Evolutionary conservation across 768 basidiomycete genomes (phyloP).

Genomic region (Strobilomyces dryophilus): DNA sequence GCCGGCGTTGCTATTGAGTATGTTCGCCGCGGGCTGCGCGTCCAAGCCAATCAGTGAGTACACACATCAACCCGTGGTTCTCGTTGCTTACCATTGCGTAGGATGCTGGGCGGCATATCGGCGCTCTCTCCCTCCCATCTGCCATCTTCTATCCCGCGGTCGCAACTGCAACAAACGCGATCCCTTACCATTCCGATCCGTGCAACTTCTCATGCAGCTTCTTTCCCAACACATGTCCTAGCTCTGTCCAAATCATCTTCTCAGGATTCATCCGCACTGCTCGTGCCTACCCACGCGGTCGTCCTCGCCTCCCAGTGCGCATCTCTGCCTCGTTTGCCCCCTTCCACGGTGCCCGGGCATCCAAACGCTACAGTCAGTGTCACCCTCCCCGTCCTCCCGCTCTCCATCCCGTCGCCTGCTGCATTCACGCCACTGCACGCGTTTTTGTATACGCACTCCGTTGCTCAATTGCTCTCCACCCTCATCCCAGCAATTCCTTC

Average conservation of each 20-base stretch:
- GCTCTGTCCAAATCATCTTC: constrained; percentile 37
- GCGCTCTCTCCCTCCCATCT: constrained; percentile 48
- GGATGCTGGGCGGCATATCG: constrained; percentile 39
- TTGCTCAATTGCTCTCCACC: constrained; percentile 44
- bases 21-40: constrained; percentile 48
- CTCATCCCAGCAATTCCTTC: constrained; percentile 39
- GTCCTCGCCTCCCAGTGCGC: constrained; percentile 69
- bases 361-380: constrained; percentile 32
- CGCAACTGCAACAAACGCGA: constrained; percentile 31
- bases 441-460: constrained; percentile 65
- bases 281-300: constrained; percentile 68
- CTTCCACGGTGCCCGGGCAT: constrained; percentile 32
- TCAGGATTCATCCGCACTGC: constrained; percentile 32
- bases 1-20: constrained; percentile 58
- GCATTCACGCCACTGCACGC: constrained; percentile 56
- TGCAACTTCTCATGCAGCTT: constrained; percentile 19
- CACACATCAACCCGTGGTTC: constrained; percentile 2
- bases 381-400: constrained; percentile 55
- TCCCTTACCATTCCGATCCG: constrained; percentile 31
- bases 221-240: constrained; percentile 50
- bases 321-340: constrained; percentile 53
- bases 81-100: constrained; percentile 33
- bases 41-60: constrained; percentile 43
- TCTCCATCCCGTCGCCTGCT: constrained; percentile 59
- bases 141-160: constrained; percentile 26